These are phyloP conservation scores for Setomelanomma holmii DNA, from an alignment of 2,329 filamentous ascomycete genomes.

Conservation along the genomic window DNA sequence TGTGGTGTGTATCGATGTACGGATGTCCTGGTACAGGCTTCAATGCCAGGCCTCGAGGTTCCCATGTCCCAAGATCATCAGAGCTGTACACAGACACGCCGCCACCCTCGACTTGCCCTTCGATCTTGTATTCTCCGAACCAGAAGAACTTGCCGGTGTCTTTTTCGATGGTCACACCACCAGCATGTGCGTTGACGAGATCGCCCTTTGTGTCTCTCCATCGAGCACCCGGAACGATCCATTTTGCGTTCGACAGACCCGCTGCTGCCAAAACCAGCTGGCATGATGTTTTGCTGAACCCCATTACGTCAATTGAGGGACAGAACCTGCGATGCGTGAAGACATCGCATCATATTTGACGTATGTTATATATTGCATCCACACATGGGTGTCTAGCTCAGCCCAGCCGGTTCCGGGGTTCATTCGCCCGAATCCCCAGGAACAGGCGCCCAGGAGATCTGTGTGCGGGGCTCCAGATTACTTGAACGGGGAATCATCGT, in stretches of 20 bases:
- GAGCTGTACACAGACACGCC: constrained; percentile 66
- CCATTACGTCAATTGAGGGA: constrained; percentile 16
- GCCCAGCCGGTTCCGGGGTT: constrained; percentile 35
- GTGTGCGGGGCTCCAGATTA: constrained; percentile 33
- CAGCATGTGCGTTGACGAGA: constrained; percentile 69
- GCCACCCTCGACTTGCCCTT: constrained; percentile 66
- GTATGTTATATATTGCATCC: constrained; percentile 26
- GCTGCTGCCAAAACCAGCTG: constrained; percentile 32
- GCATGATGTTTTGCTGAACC: constrained; percentile 24
- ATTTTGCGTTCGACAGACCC: constrained; percentile 52
- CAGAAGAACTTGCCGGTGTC: constrained; percentile 64
- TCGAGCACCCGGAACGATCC: constrained; percentile 67
- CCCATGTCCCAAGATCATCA: constrained; percentile 66
- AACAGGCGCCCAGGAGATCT: constrained; percentile 17
- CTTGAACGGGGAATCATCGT: constrained; percentile 16
- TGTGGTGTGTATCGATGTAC: constrained; percentile 62
- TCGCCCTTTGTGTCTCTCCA: constrained; percentile 68
- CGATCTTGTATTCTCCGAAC: constrained; percentile 68
- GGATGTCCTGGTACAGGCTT: constrained; percentile 61
- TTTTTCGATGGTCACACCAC: constrained; percentile 61
- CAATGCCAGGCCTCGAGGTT: constrained; percentile 63
- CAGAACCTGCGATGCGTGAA: constrained; percentile 2
- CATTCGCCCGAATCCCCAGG: constrained; percentile 33
- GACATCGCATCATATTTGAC: constrained; percentile 8
- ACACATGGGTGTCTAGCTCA: constrained; percentile 12